phyloP scores from a whole-genome alignment of 805 yeast genomes.

The Wickerhamomyces canadensis region DNA sequence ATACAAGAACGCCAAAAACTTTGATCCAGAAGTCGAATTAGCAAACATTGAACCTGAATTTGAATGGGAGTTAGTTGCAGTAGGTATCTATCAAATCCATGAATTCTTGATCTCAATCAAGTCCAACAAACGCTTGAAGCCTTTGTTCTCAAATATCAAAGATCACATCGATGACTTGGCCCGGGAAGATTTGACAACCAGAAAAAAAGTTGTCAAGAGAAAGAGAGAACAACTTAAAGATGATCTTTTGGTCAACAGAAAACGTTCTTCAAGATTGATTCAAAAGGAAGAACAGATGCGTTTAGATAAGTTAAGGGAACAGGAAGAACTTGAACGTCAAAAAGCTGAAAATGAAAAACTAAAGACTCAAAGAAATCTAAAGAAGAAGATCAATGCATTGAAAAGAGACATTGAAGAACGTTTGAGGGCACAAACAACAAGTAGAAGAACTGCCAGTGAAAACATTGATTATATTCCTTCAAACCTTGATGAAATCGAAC shows the following conservation, averaged over 20 bases:
- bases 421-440: constrained; percentile 11
- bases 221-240: constrained; percentile 61
- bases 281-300: constrained; percentile 58
- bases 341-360: constrained; percentile 36
- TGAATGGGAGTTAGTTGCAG: constrained; percentile 35
- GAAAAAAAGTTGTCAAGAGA: constrained; percentile 48
- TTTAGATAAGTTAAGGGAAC: constrained; percentile 39
- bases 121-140: constrained; percentile 25
- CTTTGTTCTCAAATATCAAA: constrained; percentile 28
- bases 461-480: constrained; percentile 26
- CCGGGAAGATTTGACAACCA: constrained; percentile 43
- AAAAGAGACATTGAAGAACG: constrained; percentile 23
- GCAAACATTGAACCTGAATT: constrained; percentile 32
- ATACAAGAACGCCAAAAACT: constrained; percentile 24
- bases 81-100: constrained; percentile 41
- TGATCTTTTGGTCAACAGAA: constrained; percentile 58
- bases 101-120: constrained; percentile 24
- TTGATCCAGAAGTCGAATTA: constrained; percentile 22
- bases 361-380: constrained; percentile 30
- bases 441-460: constrained; percentile 14
- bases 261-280: constrained; percentile 68
- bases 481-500: constrained; percentile 17
- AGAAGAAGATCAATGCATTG: constrained; percentile 15
- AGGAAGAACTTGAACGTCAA: constrained; percentile 13
- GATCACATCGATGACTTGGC: constrained; percentile 30